These are phyloP conservation scores for Amauroascus niger DNA, from an alignment of 2,329 filamentous ascomycete species.

Conservation along the genomic window DNA sequence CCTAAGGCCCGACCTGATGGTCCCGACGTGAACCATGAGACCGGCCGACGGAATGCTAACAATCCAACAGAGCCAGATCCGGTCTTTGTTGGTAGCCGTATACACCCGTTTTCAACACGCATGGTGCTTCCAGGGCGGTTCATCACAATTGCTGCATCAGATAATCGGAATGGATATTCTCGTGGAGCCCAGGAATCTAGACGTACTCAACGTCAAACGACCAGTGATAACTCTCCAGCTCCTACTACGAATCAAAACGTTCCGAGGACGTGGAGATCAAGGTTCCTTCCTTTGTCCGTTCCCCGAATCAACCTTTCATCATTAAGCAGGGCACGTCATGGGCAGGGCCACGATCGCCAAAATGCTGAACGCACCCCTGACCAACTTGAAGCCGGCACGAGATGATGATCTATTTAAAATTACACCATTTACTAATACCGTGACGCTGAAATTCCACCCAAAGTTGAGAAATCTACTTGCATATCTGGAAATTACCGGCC, in stretches of 20 bases:
- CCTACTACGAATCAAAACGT: background rate
- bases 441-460: background rate
- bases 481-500: no score
- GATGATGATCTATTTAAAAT: background rate
- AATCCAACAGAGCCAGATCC: constrained; percentile 26
- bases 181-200: constrained; percentile 17
- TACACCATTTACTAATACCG: background rate
- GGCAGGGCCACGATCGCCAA: background rate
- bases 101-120: constrained; percentile 26
- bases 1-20: constrained; percentile 72
- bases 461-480: no score
- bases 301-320: constrained; percentile 6
- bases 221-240: constrained; percentile 3
- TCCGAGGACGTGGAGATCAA: constrained; percentile 12
- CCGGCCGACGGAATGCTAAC: constrained; percentile 20
- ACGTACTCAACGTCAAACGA: constrained; percentile 4
- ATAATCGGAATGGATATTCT: constrained; percentile 22
- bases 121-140: constrained; percentile 33
- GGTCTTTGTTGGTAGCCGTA: constrained; percentile 28
- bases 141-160: constrained; percentile 24
- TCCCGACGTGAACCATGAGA: constrained; percentile 12
- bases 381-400: constrained; percentile 16
- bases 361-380: constrained; percentile 12
- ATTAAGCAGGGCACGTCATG: background rate
- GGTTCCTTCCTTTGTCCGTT: constrained; percentile 6